Conservation (phyloP, 73 alveolate species). For the Paramecium primaurelia region DNA sequence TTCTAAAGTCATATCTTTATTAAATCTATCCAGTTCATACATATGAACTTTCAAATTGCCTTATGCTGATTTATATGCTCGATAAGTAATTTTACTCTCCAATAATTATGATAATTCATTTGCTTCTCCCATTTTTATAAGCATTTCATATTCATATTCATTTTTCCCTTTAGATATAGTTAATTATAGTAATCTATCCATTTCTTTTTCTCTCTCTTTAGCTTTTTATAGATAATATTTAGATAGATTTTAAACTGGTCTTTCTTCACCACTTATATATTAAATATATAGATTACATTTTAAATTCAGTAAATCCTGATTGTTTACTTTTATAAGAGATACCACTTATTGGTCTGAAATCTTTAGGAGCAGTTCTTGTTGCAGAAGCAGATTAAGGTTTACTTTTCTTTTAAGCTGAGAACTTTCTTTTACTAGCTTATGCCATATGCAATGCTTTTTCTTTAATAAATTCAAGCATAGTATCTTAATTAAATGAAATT, state of each 20-base stretch:
- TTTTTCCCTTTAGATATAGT: slow-evolving; percentile 57
- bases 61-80: slow-evolving; percentile 57
- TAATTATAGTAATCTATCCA: slow-evolving; percentile 50
- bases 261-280: background rate
- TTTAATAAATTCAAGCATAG: slow-evolving; percentile 32
- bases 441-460: slow-evolving; percentile 28
- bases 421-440: background rate
- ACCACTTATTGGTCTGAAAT: slow-evolving; percentile 42
- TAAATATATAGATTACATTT: background rate
- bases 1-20: slow-evolving; percentile 53
- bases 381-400: slow-evolving; percentile 47
- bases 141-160: slow-evolving; percentile 63
- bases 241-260: slow-evolving; percentile 43
- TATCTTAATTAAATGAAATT: background rate
- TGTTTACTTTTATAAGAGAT: slow-evolving; percentile 29
- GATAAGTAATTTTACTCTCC: slow-evolving; percentile 54
- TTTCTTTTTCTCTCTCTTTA: slow-evolving; percentile 60
- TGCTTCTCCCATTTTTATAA: slow-evolving; percentile 60
- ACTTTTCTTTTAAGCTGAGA: slow-evolving; percentile 14
- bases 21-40: slow-evolving; percentile 52
- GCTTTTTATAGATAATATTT: slow-evolving; percentile 55
- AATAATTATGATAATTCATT: slow-evolving; percentile 53
- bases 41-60: slow-evolving; percentile 59
- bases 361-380: background rate
- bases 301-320: slow-evolving; percentile 48